Percentiles rank a stretch among this genome's conserved stretches.
Evolutionary conservation across 2,329 filamentous ascomycete genomes (phyloP).

Genomic region (Aspergillus felis): DNA sequence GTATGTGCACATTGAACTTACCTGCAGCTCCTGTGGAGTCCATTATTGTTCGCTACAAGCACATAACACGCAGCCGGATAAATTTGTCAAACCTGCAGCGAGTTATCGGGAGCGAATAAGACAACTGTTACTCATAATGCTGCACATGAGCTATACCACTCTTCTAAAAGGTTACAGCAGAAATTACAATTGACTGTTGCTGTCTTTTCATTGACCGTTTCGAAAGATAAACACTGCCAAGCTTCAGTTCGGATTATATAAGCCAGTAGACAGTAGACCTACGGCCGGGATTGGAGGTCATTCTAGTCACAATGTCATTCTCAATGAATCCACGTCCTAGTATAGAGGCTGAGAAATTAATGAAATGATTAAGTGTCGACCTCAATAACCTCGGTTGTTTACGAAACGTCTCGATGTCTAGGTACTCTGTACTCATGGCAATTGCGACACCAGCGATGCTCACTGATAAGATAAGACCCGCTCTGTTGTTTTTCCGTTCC

Average conservation of each 20-base stretch:
- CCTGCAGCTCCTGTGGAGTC: constrained; percentile 25
- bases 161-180: background rate
- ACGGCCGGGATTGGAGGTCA: background rate
- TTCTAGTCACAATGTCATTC: background rate
- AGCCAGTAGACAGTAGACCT: background rate
- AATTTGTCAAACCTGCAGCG: background rate
- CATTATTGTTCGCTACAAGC: constrained; percentile 18
- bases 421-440: background rate
- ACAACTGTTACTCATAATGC: background rate
- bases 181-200: background rate
- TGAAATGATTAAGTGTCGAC: too few species aligned
- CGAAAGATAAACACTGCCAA: constrained; percentile 5
- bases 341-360: too few species aligned
- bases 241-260: constrained; percentile 3
- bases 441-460: background rate
- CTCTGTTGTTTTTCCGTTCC: constrained; percentile 20
- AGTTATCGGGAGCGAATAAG: background rate
- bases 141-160: background rate
- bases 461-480: constrained; percentile 28
- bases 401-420: background rate
- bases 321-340: background rate
- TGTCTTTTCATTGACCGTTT: background rate
- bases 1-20: constrained; percentile 10
- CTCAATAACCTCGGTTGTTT: background rate
- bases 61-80: background rate